Percentiles rank a stretch among this genome's conserved stretches.
Conservation (phyloP, 106 monocot species). For the Dendrobium nobile region DNA sequence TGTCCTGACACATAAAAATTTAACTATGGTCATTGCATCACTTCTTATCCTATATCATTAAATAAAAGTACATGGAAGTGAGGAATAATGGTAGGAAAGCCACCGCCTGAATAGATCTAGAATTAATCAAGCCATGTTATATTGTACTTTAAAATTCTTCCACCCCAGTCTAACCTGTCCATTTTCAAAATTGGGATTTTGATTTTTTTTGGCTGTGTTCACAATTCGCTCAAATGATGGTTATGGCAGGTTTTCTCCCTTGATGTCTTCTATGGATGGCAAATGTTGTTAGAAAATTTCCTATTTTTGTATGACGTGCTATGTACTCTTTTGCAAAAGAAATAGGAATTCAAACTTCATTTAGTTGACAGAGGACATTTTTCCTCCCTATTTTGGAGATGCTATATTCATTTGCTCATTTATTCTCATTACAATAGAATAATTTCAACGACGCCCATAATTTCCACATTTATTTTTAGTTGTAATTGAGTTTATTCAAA, state of each 20-base stretch:
- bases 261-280: background rate
- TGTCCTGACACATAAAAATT: no score
- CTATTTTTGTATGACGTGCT: background rate
- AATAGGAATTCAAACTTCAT: background rate
- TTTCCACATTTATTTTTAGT: background rate
- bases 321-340: background rate
- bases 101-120: no score
- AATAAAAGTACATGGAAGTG: no score
- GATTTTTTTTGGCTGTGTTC: background rate
- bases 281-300: background rate
- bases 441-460: background rate
- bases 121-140: background rate
- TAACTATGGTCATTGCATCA: no score
- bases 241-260: background rate
- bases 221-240: background rate
- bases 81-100: no score
- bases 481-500: background rate
- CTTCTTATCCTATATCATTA: no score
- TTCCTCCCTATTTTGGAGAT: background rate
- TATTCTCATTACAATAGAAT: background rate
- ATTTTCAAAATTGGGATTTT: background rate
- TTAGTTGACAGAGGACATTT: background rate
- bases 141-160: background rate
- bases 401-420: background rate
- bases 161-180: background rate